Base-by-base conservation (phyloP, 176 grass and related monocot genomes). In the Bromus sterilis region DNA sequence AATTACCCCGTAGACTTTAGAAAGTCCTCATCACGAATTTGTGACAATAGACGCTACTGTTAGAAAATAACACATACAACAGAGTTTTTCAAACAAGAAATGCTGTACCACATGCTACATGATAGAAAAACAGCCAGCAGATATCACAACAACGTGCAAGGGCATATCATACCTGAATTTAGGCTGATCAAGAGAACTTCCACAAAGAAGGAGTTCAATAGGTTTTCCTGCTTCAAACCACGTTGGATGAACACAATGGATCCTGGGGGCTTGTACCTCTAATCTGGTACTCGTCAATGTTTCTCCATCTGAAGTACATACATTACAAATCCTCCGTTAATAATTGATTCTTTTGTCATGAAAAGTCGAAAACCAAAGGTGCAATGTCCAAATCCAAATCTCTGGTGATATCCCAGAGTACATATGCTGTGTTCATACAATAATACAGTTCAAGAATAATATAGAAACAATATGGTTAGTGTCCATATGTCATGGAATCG, bases 161-260 rank as follows among this genome's bases (percentile, higher is more conserved):
- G 69, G 34, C 11, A 80, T 51, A 39, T 14, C 21, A 51, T 84
- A 93, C 96, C 93, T 87, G 88, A 95, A 93, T 61, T 99, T 95
- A 67, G 91, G 96, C 57, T 93, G 96, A 60, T 91, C 80, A 28
- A 99, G 96, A 76, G 82, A 91, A 90, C 87, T 99, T 75, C 96
- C 96, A 85, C 89, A 93, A 76, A 91, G 79, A 77, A 95, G 65
- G 62, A 99, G 83, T 33, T 99, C 87, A 18, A 91, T 75, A 37
- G 96, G 93, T 25, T 93, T 93, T 69, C 96, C 96, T 43, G 81
- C 93, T 91, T 99, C 96, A 90, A 99, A 99, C 84, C 88, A 95
- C 65, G 82, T 64, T 49, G 96, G 93, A 88, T 90, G 74, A 79
- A 99, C 87, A 86, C 88, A 99, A 91, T 99, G 89, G 66, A 99